These are phyloP conservation scores for Botrytis byssoidea DNA, from an alignment of 2,329 filamentous ascomycete genomes.

Conservation along the genomic window DNA sequence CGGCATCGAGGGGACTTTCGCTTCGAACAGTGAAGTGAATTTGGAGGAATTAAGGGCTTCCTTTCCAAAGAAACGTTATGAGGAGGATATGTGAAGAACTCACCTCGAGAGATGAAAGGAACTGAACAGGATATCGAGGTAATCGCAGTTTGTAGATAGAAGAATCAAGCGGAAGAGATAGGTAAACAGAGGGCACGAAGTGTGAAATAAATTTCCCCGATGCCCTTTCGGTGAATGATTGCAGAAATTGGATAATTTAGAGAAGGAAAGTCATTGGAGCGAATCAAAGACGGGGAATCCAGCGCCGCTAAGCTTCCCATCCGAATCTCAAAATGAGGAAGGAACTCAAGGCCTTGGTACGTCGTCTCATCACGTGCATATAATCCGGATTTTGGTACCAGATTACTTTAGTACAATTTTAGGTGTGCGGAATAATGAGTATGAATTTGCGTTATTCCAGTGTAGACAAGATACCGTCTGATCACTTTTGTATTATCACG, in stretches of 20 bases:
- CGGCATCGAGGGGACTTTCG: conserved; percentile 11
- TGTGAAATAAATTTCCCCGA: background rate
- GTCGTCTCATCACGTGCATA: background rate
- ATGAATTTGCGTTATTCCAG: background rate
- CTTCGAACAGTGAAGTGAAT: conserved; percentile 10
- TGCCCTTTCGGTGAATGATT: background rate
- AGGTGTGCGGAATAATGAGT: background rate
- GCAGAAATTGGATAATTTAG: background rate
- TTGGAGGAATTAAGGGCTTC: background rate
- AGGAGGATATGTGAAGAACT: background rate
- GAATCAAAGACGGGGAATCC: background rate
- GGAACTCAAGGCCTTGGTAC: conserved; percentile 4
- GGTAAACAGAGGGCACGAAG: background rate
- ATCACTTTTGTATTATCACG: background rate
- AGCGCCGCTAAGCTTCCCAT: background rate
- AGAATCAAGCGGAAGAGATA: background rate
- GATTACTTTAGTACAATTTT: background rate
- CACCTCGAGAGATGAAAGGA: background rate
- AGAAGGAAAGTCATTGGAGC: background rate
- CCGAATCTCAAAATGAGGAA: background rate
- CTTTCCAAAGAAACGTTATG: background rate
- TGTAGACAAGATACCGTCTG: background rate
- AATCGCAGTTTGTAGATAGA: background rate
- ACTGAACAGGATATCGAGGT: background rate
- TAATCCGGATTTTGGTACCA: background rate